A percentile compares a stretch with the other conserved stretches of the same genome.
These are phyloP conservation scores for Chrysoporthe austroafricana DNA, from an alignment of 2,329 filamentous ascomycete genomes.

Conservation along the genomic window DNA sequence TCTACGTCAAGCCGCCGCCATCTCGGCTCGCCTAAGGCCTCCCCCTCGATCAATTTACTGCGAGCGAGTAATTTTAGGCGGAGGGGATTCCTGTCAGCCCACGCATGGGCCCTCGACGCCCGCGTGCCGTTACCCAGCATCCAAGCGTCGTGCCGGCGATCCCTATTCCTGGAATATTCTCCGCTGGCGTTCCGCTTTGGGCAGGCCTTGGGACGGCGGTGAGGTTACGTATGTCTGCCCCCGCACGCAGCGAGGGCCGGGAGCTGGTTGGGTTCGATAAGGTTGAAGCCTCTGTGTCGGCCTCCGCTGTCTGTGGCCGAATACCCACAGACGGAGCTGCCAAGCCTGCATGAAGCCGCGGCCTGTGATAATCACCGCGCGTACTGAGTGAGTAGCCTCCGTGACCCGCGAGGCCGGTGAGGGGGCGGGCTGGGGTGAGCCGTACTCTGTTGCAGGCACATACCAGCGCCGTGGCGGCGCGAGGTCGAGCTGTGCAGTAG, in stretches of 20 bases:
- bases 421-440: too few relatives aligned
- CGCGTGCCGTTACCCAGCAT: neutral
- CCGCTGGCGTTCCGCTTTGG: neutral
- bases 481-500: too few relatives aligned
- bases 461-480: too few relatives aligned
- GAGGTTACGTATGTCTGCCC: neutral
- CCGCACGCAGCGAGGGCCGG: too few relatives aligned
- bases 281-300: neutral
- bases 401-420: too few relatives aligned
- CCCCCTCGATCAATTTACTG: slow-evolving; percentile 11
- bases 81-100: slow-evolving; percentile 7
- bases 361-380: neutral
- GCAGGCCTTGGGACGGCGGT: slow-evolving; percentile 7
- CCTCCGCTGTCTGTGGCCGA: neutral
- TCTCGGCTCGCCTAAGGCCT: neutral
- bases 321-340: neutral
- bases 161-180: slow-evolving; percentile 3
- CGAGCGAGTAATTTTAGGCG: slow-evolving; percentile 7
- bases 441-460: too few relatives aligned
- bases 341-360: neutral
- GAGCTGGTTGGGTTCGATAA: neutral
- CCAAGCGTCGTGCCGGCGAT: slow-evolving; percentile 5
- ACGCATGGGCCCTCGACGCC: neutral
- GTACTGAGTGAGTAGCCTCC: too few relatives aligned
- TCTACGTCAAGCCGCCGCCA: neutral